phyloP scores from a whole-genome alignment of 305 asterid species.

The Fraxinus baroniana region DNA sequence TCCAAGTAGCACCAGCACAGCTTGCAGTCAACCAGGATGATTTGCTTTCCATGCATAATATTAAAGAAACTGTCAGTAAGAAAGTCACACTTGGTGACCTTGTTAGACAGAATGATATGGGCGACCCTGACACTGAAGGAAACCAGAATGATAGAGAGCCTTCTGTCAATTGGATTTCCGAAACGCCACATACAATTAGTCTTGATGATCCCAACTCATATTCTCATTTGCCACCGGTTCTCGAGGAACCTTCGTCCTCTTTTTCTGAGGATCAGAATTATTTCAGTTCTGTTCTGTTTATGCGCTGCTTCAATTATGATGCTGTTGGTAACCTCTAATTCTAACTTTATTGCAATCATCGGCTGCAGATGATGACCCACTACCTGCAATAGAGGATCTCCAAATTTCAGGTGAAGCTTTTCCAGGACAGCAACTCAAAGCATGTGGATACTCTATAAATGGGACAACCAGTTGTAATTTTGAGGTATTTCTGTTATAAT shows the following conservation, averaged over 20 bases:
- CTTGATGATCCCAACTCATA: conserved; percentile 81
- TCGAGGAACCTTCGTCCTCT: conserved; percentile 91
- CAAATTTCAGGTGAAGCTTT: conserved; percentile 95
- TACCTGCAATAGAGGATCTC: conserved; percentile 91
- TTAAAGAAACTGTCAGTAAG: conserved; percentile 57
- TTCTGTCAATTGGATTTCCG: conserved; percentile 55
- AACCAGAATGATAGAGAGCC: conserved; percentile 61
- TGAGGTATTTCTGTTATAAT: conserved; percentile 55
- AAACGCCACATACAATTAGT: conserved; percentile 42
- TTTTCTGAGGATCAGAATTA: conserved; percentile 78
- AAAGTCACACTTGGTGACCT: conserved; percentile 87
- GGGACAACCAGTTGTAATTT: conserved; percentile 99
- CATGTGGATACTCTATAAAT: conserved; percentile 86
- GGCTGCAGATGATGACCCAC: conserved; percentile 98
- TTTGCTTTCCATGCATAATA: conserved; percentile 37
- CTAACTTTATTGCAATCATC: conserved; percentile 35
- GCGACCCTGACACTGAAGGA: conserved; percentile 61
- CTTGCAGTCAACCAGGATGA: conserved; percentile 42
- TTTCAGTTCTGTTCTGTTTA: conserved; percentile 17
- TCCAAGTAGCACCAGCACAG: conserved; percentile 49
- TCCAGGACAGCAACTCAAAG: conserved; percentile 90
- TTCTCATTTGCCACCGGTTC: conserved; percentile 87
- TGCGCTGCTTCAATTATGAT: conserved; percentile 22
- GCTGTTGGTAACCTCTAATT: conserved; percentile 26
- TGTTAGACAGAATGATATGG: conserved; percentile 66